Evolutionary conservation across 2,329 filamentous ascomycete genomes (phyloP), one percentile per base, ranked within the genome.

Genomic region (Colletotrichum incanum): DNA sequence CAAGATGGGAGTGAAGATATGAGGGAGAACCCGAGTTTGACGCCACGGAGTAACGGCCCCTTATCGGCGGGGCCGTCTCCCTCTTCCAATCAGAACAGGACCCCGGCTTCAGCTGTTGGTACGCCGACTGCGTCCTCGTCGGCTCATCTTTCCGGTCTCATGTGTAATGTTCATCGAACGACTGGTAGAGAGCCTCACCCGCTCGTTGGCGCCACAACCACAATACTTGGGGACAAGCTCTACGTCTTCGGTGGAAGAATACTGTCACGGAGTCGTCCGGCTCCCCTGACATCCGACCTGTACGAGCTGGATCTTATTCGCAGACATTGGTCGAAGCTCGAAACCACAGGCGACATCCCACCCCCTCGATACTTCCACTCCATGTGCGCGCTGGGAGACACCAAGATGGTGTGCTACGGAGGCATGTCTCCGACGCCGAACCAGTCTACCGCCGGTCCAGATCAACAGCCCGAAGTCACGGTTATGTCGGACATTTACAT

Each of bases 401-500:
- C 94, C 3, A 99, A 98, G 82, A 88, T 99, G 81, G 96, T 99
- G 4, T 98, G 96, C 82, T 99, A 98, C 82, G 96, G 96, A 70
- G 96, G 96, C 76, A 99, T 99, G 96, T 98, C 96, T 12, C 95
- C 96, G 1, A 90, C 91, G 14, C 85, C 87, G 8, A 87, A 84
- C 67, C 81, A 87, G 43, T 77, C 82, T 58, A 79, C 82, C 28
- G 81, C 83, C 20, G 85, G 86, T 14, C 84, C 86, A 71, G 93
- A 95, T 74, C 86, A 91, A 66, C 93, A 95, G 76, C 91, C 94
- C 47, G 95, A 98, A 78, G 94, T 98, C 5, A 93, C 95, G 1
- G 96, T 98, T 68, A 98, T 99, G 95, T 98, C 96, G 8, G 96
- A 99, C 82, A 94, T 98, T 67, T 94, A 98, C 82, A 94, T 99